A percentile compares a stretch with the other conserved stretches of the same genome.
Conservation (phyloP, 306 rosid species). For the Rosa lucieae region DNA sequence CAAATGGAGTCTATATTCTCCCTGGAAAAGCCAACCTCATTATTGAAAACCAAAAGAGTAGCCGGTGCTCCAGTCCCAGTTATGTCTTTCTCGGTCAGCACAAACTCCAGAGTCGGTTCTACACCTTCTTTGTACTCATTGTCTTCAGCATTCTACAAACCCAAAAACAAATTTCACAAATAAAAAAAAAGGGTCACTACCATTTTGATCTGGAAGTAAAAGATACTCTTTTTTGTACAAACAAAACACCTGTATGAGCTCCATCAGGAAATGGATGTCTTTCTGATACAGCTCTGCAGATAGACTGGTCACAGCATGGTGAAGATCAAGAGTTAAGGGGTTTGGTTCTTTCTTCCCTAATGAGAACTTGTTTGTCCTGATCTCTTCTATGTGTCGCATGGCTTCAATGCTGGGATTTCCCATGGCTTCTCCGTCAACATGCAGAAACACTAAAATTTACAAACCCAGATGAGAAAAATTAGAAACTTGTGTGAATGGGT, state of each 20-base stretch:
- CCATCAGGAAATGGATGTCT: conserved; percentile 25
- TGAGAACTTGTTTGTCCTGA: conserved; percentile 18
- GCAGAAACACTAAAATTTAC: not conserved
- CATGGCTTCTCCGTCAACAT: not conserved
- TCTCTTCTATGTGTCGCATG: not conserved
- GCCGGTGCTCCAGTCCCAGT: conserved; percentile 27
- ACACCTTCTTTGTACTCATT: conserved; percentile 19
- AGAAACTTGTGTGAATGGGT: not conserved
- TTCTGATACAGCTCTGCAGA: conserved; percentile 19
- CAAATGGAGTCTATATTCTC: no score
- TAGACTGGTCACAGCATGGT: not conserved
- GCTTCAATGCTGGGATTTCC: not conserved
- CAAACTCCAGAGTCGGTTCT: conserved; percentile 28
- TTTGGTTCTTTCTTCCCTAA: conserved; percentile 7
- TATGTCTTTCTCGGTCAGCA: conserved; percentile 22
- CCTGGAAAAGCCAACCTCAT: no score
- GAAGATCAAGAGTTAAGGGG: conserved; percentile 21
- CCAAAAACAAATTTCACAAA: no score
- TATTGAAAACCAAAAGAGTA: not conserved
- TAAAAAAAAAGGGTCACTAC: no score
- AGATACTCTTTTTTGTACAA: no score
- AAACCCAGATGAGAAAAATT: not conserved
- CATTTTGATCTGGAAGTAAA: no score
- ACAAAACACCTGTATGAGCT: conserved; percentile 4
- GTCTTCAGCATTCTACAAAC: conserved; percentile 25